Conservation (phyloP, 768 basidiomycete species). For the Tulasnella sp. region DNA sequence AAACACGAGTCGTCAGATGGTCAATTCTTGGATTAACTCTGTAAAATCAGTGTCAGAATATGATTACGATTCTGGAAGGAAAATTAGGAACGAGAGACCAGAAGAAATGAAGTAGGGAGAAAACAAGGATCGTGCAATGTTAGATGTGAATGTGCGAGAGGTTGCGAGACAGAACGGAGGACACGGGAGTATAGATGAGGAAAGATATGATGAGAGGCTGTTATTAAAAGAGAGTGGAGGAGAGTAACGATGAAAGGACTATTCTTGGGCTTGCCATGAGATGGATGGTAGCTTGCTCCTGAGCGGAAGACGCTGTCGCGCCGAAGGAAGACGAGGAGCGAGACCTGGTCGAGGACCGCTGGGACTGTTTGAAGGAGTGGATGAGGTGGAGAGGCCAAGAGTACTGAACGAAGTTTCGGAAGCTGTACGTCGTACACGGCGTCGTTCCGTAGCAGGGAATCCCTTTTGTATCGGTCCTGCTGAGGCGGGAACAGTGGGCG, state of each 20-base stretch:
- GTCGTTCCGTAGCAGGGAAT: conserved; percentile 38
- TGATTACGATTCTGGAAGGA: no score
- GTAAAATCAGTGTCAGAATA: no score
- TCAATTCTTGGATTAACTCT: no score
- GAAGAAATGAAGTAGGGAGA: not conserved
- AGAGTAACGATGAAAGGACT: not conserved
- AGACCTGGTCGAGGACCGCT: conserved; percentile 4
- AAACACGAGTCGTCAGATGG: no score
- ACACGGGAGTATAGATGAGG: not conserved
- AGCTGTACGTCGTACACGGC: conserved; percentile 55
- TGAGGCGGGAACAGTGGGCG: conserved; percentile 43
- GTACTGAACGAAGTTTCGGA: conserved; percentile 47
- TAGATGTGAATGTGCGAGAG: not conserved
- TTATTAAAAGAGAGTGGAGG: not conserved
- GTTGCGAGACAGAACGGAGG: not conserved
- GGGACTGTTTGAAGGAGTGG: conserved; percentile 9
- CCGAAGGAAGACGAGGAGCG: conserved; percentile 8
- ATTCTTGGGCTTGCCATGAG: not conserved
- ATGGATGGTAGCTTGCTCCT: conserved; percentile 7
- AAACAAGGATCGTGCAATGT: not conserved
- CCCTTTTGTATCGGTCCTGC: not conserved
- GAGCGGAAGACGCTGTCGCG: not conserved
- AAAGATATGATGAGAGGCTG: not conserved
- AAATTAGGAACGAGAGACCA: not conserved
- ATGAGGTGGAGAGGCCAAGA: conserved; percentile 20